Evolutionary conservation across 371 early-diverging fungal genomes (phyloP).

Genomic region (Smittium culicis): DNA sequence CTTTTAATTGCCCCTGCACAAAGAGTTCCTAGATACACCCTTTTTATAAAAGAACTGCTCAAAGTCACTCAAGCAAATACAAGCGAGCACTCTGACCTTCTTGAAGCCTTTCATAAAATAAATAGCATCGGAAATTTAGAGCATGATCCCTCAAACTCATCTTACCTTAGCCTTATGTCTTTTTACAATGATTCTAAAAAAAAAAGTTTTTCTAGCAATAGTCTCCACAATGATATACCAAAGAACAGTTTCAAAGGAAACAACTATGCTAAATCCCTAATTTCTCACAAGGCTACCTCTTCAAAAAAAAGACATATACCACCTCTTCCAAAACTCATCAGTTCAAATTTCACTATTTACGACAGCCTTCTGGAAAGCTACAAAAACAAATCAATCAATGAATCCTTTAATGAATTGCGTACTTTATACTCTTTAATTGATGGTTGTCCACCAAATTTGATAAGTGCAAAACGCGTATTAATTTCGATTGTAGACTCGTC

Average conservation of each 20-base stretch:
- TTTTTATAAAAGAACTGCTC: conserved; percentile 32
- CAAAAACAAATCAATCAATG: conserved; percentile 14
- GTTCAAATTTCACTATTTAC: too few relatives aligned
- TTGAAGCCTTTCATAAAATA: conserved; percentile 25
- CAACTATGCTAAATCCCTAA: neutral
- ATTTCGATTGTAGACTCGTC: conserved; percentile 27
- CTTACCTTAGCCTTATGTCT: neutral
- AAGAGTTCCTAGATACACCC: conserved; percentile 36
- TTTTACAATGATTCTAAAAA: neutral
- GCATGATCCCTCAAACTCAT: neutral
- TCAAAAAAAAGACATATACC: too few relatives aligned
- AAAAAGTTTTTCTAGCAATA: neutral
- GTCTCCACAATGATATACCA: neutral
- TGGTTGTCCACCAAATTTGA: conserved; percentile 30
- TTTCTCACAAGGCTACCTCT: neutral
- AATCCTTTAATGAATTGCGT: conserved; percentile 26
- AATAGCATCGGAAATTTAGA: conserved; percentile 20
- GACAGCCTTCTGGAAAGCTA: too few relatives aligned
- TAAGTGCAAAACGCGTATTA: conserved; percentile 30
- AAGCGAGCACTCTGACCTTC: conserved; percentile 23
- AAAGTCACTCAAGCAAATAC: conserved; percentile 23
- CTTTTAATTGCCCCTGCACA: conserved; percentile 39
- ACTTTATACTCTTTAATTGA: conserved; percentile 27
- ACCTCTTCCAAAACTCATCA: too few relatives aligned
- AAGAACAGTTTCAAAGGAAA: neutral